A percentile compares a stretch with the other conserved stretches of the same genome.
phyloP scores from a whole-genome alignment of 2,329 filamentous ascomycete genomes.

The Cladosporium sp. region DNA sequence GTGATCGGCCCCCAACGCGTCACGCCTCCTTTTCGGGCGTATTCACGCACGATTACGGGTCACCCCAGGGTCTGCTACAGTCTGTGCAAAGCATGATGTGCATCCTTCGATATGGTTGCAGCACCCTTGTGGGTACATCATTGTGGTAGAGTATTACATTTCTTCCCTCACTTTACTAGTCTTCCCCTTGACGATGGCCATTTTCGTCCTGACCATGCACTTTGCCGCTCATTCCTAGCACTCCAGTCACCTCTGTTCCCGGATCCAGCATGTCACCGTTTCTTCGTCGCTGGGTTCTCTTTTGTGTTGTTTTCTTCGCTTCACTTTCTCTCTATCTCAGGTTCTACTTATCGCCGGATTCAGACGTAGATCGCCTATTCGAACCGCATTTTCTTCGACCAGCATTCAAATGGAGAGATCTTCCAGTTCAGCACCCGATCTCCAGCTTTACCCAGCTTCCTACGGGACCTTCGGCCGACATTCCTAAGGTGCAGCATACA shows the following conservation, averaged over 20 bases:
- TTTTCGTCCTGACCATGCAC: neutral
- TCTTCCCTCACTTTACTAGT: neutral
- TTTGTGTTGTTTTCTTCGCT: slow-evolving; percentile 18
- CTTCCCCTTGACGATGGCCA: neutral
- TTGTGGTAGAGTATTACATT: too few relatives aligned
- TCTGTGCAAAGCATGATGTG: slow-evolving; percentile 10
- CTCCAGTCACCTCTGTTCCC: neutral
- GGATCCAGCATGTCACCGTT: slow-evolving; percentile 20
- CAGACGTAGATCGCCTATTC: slow-evolving; percentile 18
- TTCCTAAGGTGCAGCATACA: slow-evolving; percentile 69
- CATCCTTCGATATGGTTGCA: neutral
- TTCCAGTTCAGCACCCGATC: slow-evolving; percentile 56
- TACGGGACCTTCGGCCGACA: slow-evolving; percentile 57
- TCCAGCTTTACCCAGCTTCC: slow-evolving; percentile 68
- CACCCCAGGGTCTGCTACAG: slow-evolving; percentile 4
- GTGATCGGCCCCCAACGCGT: slow-evolving; percentile 2
- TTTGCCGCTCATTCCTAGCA: neutral
- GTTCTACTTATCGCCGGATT: neutral
- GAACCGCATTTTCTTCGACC: slow-evolving; percentile 22
- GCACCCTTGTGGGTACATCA: too few relatives aligned
- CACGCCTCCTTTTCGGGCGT: slow-evolving; percentile 7
- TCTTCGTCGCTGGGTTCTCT: slow-evolving; percentile 22
- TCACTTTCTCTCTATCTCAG: slow-evolving; percentile 18
- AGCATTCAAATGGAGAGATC: slow-evolving; percentile 27
- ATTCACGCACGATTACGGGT: neutral